Conservation (phyloP, 129 eudicot genomes). For the Tagetes erecta region DNA sequence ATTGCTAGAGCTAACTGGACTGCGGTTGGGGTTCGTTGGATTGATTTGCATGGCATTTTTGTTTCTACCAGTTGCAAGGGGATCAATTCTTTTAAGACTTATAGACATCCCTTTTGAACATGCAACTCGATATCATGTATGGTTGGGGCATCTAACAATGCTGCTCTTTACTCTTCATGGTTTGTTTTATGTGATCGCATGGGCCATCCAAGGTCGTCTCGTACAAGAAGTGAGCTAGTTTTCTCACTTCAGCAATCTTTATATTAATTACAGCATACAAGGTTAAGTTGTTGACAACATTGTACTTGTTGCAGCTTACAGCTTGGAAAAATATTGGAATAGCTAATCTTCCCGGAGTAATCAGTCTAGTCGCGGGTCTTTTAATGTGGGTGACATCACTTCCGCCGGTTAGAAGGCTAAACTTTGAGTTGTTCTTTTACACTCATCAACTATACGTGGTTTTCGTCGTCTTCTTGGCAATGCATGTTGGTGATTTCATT, state of each 20-base stretch:
- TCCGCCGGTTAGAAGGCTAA: slow-evolving; percentile 65
- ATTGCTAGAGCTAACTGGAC: slow-evolving; percentile 69
- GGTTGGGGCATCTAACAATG: slow-evolving; percentile 98
- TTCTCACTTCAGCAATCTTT: too few relatives aligned
- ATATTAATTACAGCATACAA: background rate
- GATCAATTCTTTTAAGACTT: slow-evolving; percentile 73
- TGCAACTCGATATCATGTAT: slow-evolving; percentile 84
- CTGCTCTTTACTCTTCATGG: slow-evolving; percentile 82
- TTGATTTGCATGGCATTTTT: slow-evolving; percentile 73
- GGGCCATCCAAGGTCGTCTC: slow-evolving; percentile 68
- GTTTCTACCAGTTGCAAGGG: slow-evolving; percentile 87
- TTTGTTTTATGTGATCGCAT: slow-evolving; percentile 52
- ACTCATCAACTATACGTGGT: slow-evolving; percentile 84
- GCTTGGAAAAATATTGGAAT: slow-evolving; percentile 61
- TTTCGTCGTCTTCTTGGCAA: slow-evolving; percentile 75
- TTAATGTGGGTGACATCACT: slow-evolving; percentile 96
- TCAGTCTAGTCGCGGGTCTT: slow-evolving; percentile 73
- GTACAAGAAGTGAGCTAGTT: slow-evolving; percentile 49
- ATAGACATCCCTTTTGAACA: slow-evolving; percentile 89
- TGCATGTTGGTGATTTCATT: slow-evolving; percentile 81
- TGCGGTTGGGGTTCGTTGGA: slow-evolving; percentile 73
- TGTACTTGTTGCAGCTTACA: slow-evolving; percentile 44
- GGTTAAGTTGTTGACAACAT: background rate
- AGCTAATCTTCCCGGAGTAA: slow-evolving; percentile 82
- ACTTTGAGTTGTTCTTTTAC: slow-evolving; percentile 87